Conservation (phyloP, 495 filamentous ascomycete species). For the Podospora pseudoanserina region DNA sequence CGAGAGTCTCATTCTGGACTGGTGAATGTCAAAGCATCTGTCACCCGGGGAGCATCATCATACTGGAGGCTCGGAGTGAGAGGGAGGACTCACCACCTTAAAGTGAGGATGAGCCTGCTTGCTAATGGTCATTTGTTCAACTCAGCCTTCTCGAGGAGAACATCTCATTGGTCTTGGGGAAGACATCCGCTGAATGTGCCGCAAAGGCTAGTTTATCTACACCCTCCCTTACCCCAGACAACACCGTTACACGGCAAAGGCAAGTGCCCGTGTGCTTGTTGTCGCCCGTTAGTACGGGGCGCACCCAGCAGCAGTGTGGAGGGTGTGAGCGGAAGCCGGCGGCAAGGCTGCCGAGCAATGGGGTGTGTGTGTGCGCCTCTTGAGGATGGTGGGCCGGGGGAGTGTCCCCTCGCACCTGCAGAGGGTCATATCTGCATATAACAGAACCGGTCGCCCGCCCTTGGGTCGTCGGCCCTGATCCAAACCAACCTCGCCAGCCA, state of each 20-base stretch:
- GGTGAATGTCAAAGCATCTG: slow-evolving; percentile 1
- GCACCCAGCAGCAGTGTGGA: neutral
- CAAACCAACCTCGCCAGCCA: slow-evolving; percentile 12
- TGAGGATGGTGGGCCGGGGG: neutral
- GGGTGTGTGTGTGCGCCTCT: neutral
- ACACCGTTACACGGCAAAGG: neutral
- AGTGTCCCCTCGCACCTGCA: neutral
- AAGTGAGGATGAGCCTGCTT: neutral
- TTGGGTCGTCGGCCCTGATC: slow-evolving; percentile 15
- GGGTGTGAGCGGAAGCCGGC: slow-evolving; percentile 7
- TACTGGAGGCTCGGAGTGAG: neutral
- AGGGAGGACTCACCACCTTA: neutral
- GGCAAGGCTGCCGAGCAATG: slow-evolving; percentile 10
- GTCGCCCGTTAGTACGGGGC: neutral
- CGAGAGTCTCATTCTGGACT: neutral
- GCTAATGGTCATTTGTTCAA: slow-evolving; percentile 18
- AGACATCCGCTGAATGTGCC: slow-evolving; percentile 1
- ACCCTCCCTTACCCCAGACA: slow-evolving; percentile 2
- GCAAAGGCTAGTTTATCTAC: neutral
- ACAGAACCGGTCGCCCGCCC: slow-evolving; percentile 15
- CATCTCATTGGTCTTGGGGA: slow-evolving; percentile 14
- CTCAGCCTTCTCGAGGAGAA: slow-evolving; percentile 11
- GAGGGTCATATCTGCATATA: slow-evolving; percentile 9
- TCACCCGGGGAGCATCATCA: slow-evolving; percentile 10
- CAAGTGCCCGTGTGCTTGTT: neutral